These are phyloP conservation scores for Globisporangium heterothallicum DNA, from an alignment of 352 stramenopile species.

Conservation along the genomic window DNA sequence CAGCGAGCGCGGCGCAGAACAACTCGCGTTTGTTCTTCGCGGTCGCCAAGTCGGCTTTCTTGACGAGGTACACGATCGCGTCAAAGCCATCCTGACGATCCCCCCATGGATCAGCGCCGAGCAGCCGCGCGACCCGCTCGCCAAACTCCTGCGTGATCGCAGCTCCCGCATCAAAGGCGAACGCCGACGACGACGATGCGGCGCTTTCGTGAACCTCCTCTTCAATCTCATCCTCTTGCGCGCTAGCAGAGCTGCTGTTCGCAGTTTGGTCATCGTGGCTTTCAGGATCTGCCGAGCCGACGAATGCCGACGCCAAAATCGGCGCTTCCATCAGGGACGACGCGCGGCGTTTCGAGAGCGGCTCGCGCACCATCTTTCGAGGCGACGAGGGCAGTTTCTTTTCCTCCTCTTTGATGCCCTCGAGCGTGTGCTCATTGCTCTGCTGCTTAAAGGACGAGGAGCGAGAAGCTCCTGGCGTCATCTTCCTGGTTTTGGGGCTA, in stretches of 20 bases:
- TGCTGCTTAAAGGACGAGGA: conserved; percentile 2
- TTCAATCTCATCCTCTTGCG: conserved; percentile 1
- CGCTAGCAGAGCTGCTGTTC: background rate
- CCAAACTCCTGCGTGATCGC: conserved; percentile 67
- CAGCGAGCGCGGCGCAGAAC: conserved; percentile 59
- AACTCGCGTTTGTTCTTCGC: conserved; percentile 39
- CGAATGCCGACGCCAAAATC: conserved; percentile 52
- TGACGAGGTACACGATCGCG: conserved; percentile 55
- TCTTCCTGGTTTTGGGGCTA: conserved; percentile 14
- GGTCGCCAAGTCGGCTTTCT: conserved; percentile 48
- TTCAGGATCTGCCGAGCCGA: conserved; percentile 7
- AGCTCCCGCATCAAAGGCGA: conserved; percentile 52
- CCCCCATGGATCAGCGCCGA: conserved; percentile 71
- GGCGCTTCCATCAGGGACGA: conserved; percentile 31
- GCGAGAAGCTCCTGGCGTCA: background rate
- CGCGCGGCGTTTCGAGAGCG: conserved; percentile 15
- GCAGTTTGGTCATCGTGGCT: conserved; percentile 21
- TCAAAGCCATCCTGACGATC: conserved; percentile 79
- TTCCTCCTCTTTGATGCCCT: conserved; percentile 43
- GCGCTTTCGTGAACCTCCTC: background rate
- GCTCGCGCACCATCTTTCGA: conserved; percentile 9
- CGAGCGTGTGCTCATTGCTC: conserved; percentile 16
- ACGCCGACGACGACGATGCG: conserved; percentile 10
- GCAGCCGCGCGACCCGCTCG: conserved; percentile 56
- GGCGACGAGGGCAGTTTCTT: conserved; percentile 15